These are phyloP conservation scores for Malbranchea zuffiana DNA, from an alignment of 2,329 filamentous ascomycete species.

Conservation along the genomic window DNA sequence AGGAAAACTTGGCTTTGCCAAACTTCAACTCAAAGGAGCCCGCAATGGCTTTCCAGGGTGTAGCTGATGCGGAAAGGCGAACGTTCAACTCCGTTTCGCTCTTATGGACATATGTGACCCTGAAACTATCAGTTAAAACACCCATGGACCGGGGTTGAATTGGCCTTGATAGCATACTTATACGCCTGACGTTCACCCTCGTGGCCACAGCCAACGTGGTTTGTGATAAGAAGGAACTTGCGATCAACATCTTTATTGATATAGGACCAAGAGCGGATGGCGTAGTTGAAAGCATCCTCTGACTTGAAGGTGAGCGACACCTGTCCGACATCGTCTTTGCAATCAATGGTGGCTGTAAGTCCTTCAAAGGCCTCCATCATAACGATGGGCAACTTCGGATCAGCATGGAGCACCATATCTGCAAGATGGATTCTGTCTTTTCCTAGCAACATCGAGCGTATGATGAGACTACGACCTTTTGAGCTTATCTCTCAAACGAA, in stretches of 20 bases:
- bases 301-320: constrained; percentile 22
- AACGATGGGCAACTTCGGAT: constrained; percentile 19
- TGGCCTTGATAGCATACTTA: constrained; percentile 9
- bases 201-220: constrained; percentile 22
- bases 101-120: constrained; percentile 15
- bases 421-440: constrained; percentile 16
- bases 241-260: constrained; percentile 21
- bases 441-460: too few relatives aligned
- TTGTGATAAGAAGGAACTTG: constrained; percentile 24
- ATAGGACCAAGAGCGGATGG: constrained; percentile 21
- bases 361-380: constrained; percentile 25
- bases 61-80: constrained; percentile 13
- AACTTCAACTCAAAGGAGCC: constrained; percentile 19
- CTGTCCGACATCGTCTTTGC: constrained; percentile 16
- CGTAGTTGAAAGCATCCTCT: constrained; percentile 22
- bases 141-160: too few relatives aligned
- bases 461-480: too few relatives aligned
- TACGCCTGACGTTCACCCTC: constrained; percentile 23
- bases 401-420: constrained; percentile 24
- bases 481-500: too few relatives aligned
- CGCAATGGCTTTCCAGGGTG: constrained; percentile 16
- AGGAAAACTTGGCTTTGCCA: constrained; percentile 12
- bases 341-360: constrained; percentile 21
- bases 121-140: neutral
- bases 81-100: constrained; percentile 12